These are phyloP conservation scores for Polyporus arcularius DNA, from an alignment of 768 basidiomycete species.

Conservation along the genomic window DNA sequence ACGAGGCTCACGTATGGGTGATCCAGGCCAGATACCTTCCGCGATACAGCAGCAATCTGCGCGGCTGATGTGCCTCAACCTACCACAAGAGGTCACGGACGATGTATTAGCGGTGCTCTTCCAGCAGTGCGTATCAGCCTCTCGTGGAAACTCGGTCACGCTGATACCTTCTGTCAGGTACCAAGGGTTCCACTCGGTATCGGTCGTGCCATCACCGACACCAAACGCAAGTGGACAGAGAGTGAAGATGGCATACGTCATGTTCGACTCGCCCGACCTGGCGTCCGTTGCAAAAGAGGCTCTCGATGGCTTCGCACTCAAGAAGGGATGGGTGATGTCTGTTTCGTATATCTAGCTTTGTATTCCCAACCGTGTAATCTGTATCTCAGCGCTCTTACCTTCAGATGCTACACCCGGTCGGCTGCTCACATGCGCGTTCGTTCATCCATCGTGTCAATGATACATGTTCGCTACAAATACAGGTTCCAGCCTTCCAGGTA, in stretches of 20 bases:
- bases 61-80: slow-evolving; percentile 76
- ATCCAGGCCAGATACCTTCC: slow-evolving; percentile 42
- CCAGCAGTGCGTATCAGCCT: slow-evolving; percentile 70
- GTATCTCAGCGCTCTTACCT: slow-evolving; percentile 15
- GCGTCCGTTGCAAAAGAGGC: slow-evolving; percentile 80
- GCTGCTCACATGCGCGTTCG: neutral
- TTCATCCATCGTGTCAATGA: neutral
- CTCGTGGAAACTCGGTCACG: neutral
- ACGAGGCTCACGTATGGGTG: neutral
- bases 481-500: too few relatives aligned
- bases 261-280: slow-evolving; percentile 74
- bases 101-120: slow-evolving; percentile 86
- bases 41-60: slow-evolving; percentile 57
- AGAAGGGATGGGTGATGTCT: slow-evolving; percentile 83
- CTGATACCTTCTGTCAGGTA: slow-evolving; percentile 51
- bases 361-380: slow-evolving; percentile 16
- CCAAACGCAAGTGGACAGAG: slow-evolving; percentile 64
- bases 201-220: slow-evolving; percentile 68
- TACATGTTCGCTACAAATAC: neutral
- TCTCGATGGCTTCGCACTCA: slow-evolving; percentile 82
- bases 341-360: slow-evolving; percentile 61
- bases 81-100: slow-evolving; percentile 89
- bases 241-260: slow-evolving; percentile 79
- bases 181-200: slow-evolving; percentile 75
- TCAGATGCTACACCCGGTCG: neutral